Evolutionary conservation across 495 filamentous ascomycete genomes (phyloP).

Genomic region (Neurospora intermedia): DNA sequence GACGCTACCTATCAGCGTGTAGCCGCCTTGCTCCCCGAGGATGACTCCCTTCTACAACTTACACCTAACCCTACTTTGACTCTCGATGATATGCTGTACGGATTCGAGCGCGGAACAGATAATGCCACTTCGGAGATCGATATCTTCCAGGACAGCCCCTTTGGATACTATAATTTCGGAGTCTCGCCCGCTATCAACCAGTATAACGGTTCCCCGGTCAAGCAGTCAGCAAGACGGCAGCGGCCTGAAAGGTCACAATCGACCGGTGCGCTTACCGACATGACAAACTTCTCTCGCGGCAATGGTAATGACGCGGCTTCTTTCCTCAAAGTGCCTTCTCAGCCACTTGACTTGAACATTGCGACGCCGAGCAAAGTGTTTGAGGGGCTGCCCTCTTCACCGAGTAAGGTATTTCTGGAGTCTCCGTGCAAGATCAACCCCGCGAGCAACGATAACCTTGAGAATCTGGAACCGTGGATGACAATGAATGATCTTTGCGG

Average conservation of each 20-base stretch:
- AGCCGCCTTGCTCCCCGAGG: constrained; percentile 42
- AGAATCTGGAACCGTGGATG: constrained; percentile 29
- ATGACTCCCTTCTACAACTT: constrained; percentile 52
- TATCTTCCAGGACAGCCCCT: constrained; percentile 55
- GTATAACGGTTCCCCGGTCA: constrained; percentile 60
- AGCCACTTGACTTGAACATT: constrained; percentile 27
- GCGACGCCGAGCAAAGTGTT: constrained; percentile 48
- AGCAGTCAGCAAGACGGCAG: constrained; percentile 56
- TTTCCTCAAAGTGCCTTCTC: constrained; percentile 33
- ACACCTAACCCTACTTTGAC: constrained; percentile 58
- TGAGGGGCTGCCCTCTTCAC: constrained; percentile 33
- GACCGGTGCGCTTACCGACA: constrained; percentile 54
- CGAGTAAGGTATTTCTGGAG: constrained; percentile 46
- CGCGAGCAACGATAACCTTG: constrained; percentile 26
- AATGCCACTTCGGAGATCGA: constrained; percentile 51
- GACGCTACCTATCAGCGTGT: constrained; percentile 75
- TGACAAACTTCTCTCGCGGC: constrained; percentile 45
- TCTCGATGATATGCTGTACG: constrained; percentile 34
- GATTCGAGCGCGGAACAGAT: constrained; percentile 35
- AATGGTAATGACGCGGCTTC: constrained; percentile 36
- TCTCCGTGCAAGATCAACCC: constrained; percentile 36
- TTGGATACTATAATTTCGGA: constrained; percentile 28
- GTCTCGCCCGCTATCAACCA: constrained; percentile 23
- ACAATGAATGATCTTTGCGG: constrained; percentile 44
- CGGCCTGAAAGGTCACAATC: constrained; percentile 48